phyloP scores from a whole-genome alignment of 2,329 filamentous ascomycete species.

The Penicillium capsulatum region DNA sequence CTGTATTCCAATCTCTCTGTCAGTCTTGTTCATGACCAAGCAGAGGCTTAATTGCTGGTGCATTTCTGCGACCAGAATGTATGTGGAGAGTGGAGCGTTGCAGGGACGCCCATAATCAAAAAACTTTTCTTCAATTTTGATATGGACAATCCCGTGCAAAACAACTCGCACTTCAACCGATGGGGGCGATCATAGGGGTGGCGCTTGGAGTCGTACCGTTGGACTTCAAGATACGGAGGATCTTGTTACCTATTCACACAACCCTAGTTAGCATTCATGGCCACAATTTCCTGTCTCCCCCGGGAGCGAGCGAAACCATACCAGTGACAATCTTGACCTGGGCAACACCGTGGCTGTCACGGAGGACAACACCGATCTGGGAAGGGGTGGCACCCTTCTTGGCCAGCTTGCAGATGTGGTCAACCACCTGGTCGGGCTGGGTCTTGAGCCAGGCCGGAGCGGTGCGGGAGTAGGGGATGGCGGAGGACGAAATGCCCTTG shows the following conservation, averaged over 20 bases:
- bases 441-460: constrained; percentile 96
- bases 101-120: constrained; percentile 2
- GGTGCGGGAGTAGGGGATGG: constrained; percentile 93
- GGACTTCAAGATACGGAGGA: constrained; percentile 97
- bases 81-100: constrained; percentile 11
- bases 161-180: constrained; percentile 24
- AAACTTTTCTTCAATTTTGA: constrained; percentile 3
- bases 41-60: constrained; percentile 64
- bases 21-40: constrained; percentile 72
- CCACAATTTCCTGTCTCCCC: too few species aligned
- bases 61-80: constrained; percentile 29
- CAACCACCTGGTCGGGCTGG: constrained; percentile 95
- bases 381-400: constrained; percentile 98
- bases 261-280: constrained; percentile 38
- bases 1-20: constrained; percentile 84
- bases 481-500: constrained; percentile 97
- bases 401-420: constrained; percentile 98
- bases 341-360: constrained; percentile 96
- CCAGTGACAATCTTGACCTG: constrained; percentile 97
- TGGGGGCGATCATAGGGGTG: constrained; percentile 16
- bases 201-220: constrained; percentile 65
- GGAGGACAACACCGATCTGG: constrained; percentile 97
- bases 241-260: constrained; percentile 80
- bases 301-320: too few species aligned
- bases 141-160: constrained; percentile 9